Evolutionary conservation across 345 rosid species (phyloP).

Genomic region (Aquilaria yunnanensis): DNA sequence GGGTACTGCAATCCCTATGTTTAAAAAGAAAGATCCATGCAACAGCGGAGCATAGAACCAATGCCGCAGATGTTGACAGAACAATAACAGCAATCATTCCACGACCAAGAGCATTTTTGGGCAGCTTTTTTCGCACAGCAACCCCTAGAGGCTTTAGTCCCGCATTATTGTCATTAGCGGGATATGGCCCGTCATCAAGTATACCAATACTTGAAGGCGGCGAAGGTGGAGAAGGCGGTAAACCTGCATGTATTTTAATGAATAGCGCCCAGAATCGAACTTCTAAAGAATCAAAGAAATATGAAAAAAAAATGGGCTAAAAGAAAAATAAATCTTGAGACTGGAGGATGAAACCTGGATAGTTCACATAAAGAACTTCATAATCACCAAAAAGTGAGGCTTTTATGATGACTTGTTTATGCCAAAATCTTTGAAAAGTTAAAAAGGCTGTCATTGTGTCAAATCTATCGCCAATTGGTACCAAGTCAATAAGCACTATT

Average conservation of each 20-base stretch:
- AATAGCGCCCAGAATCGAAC: constrained; percentile 1
- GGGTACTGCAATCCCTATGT: constrained; percentile 31
- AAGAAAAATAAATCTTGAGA: no score
- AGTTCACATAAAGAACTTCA: constrained; percentile 75
- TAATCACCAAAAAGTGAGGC: constrained; percentile 63
- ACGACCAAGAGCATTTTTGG: constrained; percentile 40
- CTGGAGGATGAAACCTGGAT: constrained; percentile 42
- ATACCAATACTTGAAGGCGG: constrained; percentile 39
- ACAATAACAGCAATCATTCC: constrained; percentile 63
- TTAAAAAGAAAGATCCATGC: constrained; percentile 57
- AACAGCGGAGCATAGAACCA: constrained; percentile 48
- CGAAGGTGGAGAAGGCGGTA: constrained; percentile 88
- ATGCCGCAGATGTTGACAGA: constrained; percentile 54
- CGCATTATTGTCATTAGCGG: constrained; percentile 45
- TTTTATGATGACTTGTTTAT: constrained; percentile 61
- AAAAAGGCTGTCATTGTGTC: constrained; percentile 72
- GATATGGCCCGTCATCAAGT: constrained; percentile 58
- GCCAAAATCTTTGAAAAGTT: constrained; percentile 84
- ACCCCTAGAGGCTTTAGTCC: constrained; percentile 86
- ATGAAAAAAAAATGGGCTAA: background rate
- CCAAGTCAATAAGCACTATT: constrained; percentile 75
- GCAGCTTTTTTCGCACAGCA: constrained; percentile 53
- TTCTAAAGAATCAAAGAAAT: background rate
- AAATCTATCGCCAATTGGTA: constrained; percentile 72
- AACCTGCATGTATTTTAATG: constrained; percentile 36